phyloP scores from a whole-genome alignment of 1,139 yeast genomes.

The Suhomyces terraborum region DNA sequence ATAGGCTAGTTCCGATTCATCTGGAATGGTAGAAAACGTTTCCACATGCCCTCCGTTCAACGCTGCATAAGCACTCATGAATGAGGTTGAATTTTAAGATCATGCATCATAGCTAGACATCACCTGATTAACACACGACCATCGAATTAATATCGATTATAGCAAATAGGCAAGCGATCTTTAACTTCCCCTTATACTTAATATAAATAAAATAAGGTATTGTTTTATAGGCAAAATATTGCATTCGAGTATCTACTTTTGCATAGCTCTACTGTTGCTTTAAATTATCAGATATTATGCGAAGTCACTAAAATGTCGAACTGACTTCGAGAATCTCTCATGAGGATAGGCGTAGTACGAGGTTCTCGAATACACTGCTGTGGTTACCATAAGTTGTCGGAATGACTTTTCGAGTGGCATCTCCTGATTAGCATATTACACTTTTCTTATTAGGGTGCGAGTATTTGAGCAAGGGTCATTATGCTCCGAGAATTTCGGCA shows the following conservation, averaged over 20 bases:
- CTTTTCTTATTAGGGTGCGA: constrained; percentile 6
- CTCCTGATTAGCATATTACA: constrained; percentile 1
- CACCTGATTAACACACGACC: background rate
- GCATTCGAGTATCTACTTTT: too few species aligned
- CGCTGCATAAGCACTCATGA: constrained; percentile 61
- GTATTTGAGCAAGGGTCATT: constrained; percentile 9
- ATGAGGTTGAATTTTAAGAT: background rate
- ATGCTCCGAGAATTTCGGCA: constrained; percentile 14
- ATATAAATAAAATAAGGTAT: too few species aligned
- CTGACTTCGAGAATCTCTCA: background rate
- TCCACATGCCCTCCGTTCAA: constrained; percentile 26
- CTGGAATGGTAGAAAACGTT: constrained; percentile 16
- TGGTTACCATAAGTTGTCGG: background rate
- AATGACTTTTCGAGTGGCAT: too few species aligned
- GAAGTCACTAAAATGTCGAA: too few species aligned
- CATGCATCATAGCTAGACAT: background rate
- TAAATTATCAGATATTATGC: too few species aligned
- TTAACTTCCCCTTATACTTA: too few species aligned
- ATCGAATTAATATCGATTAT: too few species aligned
- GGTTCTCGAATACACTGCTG: background rate
- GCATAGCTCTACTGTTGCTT: too few species aligned
- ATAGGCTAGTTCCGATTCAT: constrained; percentile 25
- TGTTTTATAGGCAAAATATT: too few species aligned
- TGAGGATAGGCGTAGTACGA: too few species aligned
- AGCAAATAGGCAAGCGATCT: too few species aligned